Conservation (phyloP, 2,329 filamentous ascomycete genomes). For the Geosmithia morbida region DNA sequence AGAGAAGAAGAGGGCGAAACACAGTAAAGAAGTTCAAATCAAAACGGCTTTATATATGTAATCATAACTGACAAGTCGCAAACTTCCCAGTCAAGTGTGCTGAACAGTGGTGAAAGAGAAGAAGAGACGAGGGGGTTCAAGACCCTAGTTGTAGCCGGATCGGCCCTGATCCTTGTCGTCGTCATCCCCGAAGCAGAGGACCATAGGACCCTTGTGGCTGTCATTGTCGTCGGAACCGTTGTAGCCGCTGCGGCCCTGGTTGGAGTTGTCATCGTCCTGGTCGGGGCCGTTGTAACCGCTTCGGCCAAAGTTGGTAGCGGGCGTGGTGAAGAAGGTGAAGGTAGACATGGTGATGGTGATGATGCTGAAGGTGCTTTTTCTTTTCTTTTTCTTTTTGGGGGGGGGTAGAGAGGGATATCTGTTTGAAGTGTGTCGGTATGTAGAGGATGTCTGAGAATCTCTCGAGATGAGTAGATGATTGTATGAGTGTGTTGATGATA, state of each 20-base stretch:
- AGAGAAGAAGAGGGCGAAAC: not conserved
- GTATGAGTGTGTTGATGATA: not conserved
- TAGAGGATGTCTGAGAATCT: not conserved
- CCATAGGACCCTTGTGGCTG: conserved; percentile 30
- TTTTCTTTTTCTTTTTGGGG: conserved; percentile 1
- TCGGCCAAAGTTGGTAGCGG: conserved; percentile 20
- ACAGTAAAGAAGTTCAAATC: not conserved
- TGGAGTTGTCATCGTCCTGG: conserved; percentile 17
- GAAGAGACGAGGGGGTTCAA: not conserved
- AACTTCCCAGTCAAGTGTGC: too few relatives aligned
- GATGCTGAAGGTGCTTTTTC: conserved; percentile 1
- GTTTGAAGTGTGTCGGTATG: not conserved
- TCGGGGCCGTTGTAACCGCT: conserved; percentile 20
- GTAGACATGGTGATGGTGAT: conserved; percentile 15
- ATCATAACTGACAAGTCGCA: not conserved
- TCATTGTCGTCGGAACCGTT: conserved; percentile 21
- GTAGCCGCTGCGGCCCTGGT: conserved; percentile 14
- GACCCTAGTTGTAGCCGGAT: conserved; percentile 29
- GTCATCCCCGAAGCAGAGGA: conserved; percentile 20
- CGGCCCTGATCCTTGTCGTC: conserved; percentile 16
- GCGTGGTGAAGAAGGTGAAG: conserved; percentile 28
- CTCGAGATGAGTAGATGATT: not conserved
- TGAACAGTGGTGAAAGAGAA: too few relatives aligned
- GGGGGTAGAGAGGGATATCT: too few relatives aligned
- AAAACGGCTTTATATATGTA: not conserved